These are phyloP conservation scores for Pyronema omphalodes DNA, from an alignment of 495 filamentous ascomycete genomes.

Conservation along the genomic window DNA sequence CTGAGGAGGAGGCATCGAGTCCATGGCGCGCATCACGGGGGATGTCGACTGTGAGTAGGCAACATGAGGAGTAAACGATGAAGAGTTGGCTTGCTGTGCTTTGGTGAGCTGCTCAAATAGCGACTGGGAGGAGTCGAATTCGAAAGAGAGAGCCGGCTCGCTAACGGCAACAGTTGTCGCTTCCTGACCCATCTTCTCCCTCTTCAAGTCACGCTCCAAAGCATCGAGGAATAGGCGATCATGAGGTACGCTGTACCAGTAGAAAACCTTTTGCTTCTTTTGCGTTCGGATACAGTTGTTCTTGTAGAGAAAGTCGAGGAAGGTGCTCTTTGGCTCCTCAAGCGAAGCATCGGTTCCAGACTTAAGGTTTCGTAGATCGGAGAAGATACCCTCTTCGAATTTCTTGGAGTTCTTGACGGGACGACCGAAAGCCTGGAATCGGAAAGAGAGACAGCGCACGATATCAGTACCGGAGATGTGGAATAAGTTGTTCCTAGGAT, in stretches of 20 bases:
- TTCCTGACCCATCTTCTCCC: constrained; percentile 98
- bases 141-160: constrained; percentile 92
- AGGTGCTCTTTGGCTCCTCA: constrained; percentile 95
- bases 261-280: constrained; percentile 99
- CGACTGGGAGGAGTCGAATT: constrained; percentile 97
- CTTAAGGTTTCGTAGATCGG: constrained; percentile 92
- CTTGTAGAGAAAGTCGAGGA: constrained; percentile 98
- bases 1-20: constrained; percentile 53
- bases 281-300: constrained; percentile 99
- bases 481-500: constrained; percentile 84
- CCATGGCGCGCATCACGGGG: constrained; percentile 76
- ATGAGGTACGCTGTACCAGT: constrained; percentile 98
- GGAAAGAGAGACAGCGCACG: constrained; percentile 91
- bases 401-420: constrained; percentile 99
- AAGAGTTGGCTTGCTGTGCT: constrained; percentile 93
- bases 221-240: constrained; percentile 95
- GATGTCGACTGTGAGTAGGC: constrained; percentile 45
- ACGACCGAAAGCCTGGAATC: constrained; percentile 94
- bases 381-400: constrained; percentile 99
- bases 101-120: constrained; percentile 99
- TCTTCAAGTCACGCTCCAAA: constrained; percentile 88
- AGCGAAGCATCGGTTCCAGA: constrained; percentile 97
- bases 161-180: constrained; percentile 88
- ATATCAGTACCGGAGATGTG: constrained; percentile 98
- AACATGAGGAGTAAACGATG: constrained; percentile 78